Conservation (phyloP, 1,139 yeast genomes). For the Candida glucosophila region DNA sequence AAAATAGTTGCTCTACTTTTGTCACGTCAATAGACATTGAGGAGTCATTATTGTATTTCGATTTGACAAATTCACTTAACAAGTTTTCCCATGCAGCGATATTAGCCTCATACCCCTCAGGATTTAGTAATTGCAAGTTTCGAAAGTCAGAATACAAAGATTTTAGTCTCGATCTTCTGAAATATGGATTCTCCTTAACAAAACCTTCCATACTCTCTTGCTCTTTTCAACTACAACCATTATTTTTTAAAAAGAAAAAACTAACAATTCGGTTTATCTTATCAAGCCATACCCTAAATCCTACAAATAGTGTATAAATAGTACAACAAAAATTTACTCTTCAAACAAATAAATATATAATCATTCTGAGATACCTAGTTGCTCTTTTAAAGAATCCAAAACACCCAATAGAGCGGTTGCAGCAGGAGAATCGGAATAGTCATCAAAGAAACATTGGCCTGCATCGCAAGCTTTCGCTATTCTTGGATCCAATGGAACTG, state of each 20-base stretch:
- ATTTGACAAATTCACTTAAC: slow-evolving; percentile 13
- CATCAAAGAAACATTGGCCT: slow-evolving; percentile 82
- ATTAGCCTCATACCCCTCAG: slow-evolving; percentile 67
- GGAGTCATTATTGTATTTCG: slow-evolving; percentile 10
- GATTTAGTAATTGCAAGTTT: slow-evolving; percentile 42
- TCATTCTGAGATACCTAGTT: slow-evolving; percentile 21
- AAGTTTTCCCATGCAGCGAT: slow-evolving; percentile 49
- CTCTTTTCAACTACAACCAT: neutral
- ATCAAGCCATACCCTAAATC: no score
- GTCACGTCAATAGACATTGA: slow-evolving; percentile 14
- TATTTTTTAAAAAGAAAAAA: no score
- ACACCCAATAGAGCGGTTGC: slow-evolving; percentile 79
- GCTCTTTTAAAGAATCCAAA: slow-evolving; percentile 54
- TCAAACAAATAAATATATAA: slow-evolving; percentile 8
- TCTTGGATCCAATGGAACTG: slow-evolving; percentile 93
- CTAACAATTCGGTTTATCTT: no score
- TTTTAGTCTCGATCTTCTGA: slow-evolving; percentile 43
- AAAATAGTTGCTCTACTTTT: slow-evolving; percentile 9
- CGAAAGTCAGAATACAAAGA: slow-evolving; percentile 60
- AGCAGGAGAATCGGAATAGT: slow-evolving; percentile 89
- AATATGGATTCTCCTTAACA: slow-evolving; percentile 15
- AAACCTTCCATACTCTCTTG: slow-evolving; percentile 7
- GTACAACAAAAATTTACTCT: slow-evolving; percentile 1
- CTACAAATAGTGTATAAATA: slow-evolving; percentile 1
- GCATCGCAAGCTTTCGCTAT: slow-evolving; percentile 83